A percentile compares a stretch with the other conserved stretches of the same genome.
Evolutionary conservation across 2,329 filamentous ascomycete genomes (phyloP).

Genomic region (Apiospora kogelbergensis): DNA sequence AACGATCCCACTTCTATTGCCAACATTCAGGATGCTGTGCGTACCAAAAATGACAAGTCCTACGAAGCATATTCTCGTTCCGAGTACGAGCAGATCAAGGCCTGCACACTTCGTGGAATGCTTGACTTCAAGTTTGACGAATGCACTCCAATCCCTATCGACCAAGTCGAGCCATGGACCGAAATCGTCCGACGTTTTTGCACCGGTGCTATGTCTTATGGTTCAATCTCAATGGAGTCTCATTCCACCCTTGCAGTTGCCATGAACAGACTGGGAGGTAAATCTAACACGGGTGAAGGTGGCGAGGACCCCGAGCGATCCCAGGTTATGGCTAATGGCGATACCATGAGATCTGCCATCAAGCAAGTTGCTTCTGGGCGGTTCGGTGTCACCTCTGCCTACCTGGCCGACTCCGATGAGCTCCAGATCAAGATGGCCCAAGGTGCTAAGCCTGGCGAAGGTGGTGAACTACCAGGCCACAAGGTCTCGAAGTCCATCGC

Average conservation of each 20-base stretch:
- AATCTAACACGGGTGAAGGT: constrained; percentile 97
- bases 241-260: constrained; percentile 94
- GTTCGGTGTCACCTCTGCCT: constrained; percentile 94
- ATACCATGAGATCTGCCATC: constrained; percentile 96
- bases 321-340: constrained; percentile 81
- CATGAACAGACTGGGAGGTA: constrained; percentile 95
- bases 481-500: constrained; percentile 95
- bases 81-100: constrained; percentile 95
- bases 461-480: constrained; percentile 94
- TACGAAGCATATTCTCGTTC: constrained; percentile 94
- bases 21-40: constrained; percentile 94
- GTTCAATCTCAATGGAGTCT: constrained; percentile 97
- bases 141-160: constrained; percentile 80
- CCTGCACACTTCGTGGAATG: constrained; percentile 90
- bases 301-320: constrained; percentile 94
- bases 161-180: constrained; percentile 97
- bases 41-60: constrained; percentile 97
- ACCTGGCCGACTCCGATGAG: constrained; percentile 92
- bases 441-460: constrained; percentile 95
- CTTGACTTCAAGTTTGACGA: constrained; percentile 97
- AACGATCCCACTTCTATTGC: constrained; percentile 95
- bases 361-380: constrained; percentile 96
- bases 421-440: constrained; percentile 99
- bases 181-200: constrained; percentile 96
- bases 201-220: constrained; percentile 97